phyloP scores from a whole-genome alignment of 139 green algal species.

The Tetradesmus lagerheimii region DNA sequence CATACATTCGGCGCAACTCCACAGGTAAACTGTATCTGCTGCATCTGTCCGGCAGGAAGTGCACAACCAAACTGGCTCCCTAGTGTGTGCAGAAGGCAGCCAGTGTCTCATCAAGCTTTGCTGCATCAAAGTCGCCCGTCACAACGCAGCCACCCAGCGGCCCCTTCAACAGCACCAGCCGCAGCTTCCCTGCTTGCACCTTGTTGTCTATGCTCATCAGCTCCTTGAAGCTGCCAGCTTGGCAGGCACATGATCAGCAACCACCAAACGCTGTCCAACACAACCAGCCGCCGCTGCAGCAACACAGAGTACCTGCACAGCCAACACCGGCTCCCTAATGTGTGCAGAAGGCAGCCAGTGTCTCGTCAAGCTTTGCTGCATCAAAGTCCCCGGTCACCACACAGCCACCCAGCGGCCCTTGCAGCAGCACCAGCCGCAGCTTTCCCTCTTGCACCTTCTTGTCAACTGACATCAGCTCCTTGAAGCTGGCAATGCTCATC shows the following conservation, averaged over 20 bases:
- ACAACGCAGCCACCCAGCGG: slow-evolving; percentile 95
- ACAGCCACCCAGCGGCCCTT: slow-evolving; percentile 92
- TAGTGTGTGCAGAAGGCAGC: slow-evolving; percentile 76
- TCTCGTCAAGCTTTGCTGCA: slow-evolving; percentile 83
- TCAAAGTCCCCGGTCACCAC: slow-evolving; percentile 97
- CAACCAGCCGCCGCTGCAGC: background rate
- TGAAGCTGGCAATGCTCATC: slow-evolving; percentile 84
- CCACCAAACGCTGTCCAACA: background rate
- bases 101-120: slow-evolving; percentile 90
- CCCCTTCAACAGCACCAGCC: slow-evolving; percentile 96
- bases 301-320: too few relatives aligned
- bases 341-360: slow-evolving; percentile 83
- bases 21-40: too few relatives aligned
- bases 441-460: slow-evolving; percentile 95
- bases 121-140: slow-evolving; percentile 92
- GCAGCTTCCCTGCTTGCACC: slow-evolving; percentile 86
- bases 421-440: slow-evolving; percentile 95
- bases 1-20: too few relatives aligned
- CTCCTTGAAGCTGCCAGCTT: slow-evolving; percentile 78
- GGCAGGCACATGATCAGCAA: background rate
- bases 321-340: background rate
- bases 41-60: too few relatives aligned
- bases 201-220: slow-evolving; percentile 99
- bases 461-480: slow-evolving; percentile 94
- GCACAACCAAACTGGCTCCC: too few relatives aligned